Conservation (phyloP, 306 rosid species). For the Hippophae rhamnoides region DNA sequence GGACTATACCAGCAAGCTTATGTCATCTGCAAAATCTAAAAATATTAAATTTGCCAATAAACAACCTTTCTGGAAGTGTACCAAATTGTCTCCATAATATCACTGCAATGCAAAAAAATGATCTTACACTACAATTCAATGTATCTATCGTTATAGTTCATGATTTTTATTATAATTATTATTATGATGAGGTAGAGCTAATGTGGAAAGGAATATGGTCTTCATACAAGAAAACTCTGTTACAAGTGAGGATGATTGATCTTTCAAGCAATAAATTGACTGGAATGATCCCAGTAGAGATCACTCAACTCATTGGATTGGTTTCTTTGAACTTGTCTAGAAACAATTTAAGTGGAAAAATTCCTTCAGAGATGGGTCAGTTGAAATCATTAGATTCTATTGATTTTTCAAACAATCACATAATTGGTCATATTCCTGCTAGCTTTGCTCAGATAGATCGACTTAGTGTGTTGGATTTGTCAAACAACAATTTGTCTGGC, state of each 20-base stretch:
- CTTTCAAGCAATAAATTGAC: slow-evolving; percentile 17
- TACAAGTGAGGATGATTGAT: neutral
- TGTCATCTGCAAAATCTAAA: neutral
- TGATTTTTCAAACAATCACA: neutral
- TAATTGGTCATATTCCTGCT: neutral
- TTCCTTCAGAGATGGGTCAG: neutral
- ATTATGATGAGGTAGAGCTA: neutral
- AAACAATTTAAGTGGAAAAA: neutral
- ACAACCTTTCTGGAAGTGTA: slow-evolving; percentile 7
- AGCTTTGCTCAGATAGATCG: neutral
- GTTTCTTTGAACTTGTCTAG: neutral
- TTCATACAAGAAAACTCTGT: neutral
- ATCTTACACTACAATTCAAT: too few relatives aligned
- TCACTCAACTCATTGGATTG: neutral
- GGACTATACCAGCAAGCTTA: neutral
- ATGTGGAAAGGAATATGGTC: neutral
- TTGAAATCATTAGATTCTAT: neutral
- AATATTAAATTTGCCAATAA: slow-evolving; percentile 9
- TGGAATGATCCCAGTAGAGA: slow-evolving; percentile 14
- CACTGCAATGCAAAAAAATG: too few relatives aligned
- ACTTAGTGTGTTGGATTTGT: slow-evolving; percentile 4
- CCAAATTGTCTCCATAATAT: slow-evolving; percentile 4
- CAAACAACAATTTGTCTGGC: neutral
- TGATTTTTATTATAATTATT: too few relatives aligned
- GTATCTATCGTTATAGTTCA: too few relatives aligned